phyloP scores from a whole-genome alignment of 331 rosid genomes.

The Cucumis variabilis region DNA sequence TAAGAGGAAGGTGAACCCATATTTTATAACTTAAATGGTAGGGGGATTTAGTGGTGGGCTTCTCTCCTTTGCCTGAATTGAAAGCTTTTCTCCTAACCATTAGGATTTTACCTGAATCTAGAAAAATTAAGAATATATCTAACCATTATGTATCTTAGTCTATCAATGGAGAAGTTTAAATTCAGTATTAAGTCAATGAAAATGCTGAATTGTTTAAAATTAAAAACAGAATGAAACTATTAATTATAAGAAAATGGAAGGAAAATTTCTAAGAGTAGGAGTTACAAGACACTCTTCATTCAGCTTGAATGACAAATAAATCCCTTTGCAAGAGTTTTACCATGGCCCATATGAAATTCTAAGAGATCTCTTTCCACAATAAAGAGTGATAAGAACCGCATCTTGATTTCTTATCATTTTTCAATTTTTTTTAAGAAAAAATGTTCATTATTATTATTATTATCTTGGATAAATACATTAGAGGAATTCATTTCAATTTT shows the following conservation, averaged over 20 bases:
- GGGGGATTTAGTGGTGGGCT: constrained; percentile 6
- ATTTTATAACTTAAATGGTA: not conserved
- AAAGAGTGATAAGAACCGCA: not conserved
- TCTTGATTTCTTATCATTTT: not conserved
- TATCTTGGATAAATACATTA: no score
- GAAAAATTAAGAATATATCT: not conserved
- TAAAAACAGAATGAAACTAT: not conserved
- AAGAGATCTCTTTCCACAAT: not conserved
- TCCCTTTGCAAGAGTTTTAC: not conserved
- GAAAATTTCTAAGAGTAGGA: not conserved
- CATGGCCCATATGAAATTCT: not conserved
- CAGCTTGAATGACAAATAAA: not conserved
- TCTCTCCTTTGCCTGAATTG: not conserved
- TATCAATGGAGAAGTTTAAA: not conserved
- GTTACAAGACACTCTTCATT: not conserved
- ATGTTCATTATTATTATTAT: not conserved
- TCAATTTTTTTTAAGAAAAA: not conserved
- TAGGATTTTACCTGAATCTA: not conserved
- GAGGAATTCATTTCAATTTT: no score
- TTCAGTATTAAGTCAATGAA: not conserved
- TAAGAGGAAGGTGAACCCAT: not conserved
- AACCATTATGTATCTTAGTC: not conserved
- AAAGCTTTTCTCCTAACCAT: not conserved
- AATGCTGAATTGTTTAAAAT: not conserved
- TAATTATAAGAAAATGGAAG: not conserved